These are phyloP conservation scores for Saccharomycopsis sp. DNA, from an alignment of 805 yeast species.

Conservation along the genomic window DNA sequence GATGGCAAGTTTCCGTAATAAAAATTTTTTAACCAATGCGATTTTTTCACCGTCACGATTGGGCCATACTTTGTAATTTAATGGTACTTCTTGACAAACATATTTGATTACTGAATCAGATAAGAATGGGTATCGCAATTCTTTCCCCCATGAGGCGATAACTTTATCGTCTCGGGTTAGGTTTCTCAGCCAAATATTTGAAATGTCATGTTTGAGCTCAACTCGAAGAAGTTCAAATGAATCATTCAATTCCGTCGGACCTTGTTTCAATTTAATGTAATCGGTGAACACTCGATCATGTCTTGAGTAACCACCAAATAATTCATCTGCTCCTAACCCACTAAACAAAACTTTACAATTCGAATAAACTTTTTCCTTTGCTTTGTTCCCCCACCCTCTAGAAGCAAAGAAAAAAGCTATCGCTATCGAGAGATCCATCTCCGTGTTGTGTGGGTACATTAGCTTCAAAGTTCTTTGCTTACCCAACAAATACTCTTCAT, in stretches of 20 bases:
- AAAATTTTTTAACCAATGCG: slow-evolving; percentile 36
- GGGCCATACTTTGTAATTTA: slow-evolving; percentile 34
- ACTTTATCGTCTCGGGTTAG: slow-evolving; percentile 91
- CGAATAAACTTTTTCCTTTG: slow-evolving; percentile 28
- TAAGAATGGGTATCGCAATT: slow-evolving; percentile 79
- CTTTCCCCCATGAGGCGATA: slow-evolving; percentile 80
- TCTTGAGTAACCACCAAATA: slow-evolving; percentile 92
- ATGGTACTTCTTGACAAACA: slow-evolving; percentile 42
- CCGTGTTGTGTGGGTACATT: slow-evolving; percentile 81
- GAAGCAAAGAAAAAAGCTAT: slow-evolving; percentile 93
- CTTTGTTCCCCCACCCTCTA: slow-evolving; percentile 39
- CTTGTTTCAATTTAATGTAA: neutral
- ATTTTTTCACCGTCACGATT: slow-evolving; percentile 20
- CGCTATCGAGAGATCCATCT: slow-evolving; percentile 94
- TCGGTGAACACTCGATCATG: slow-evolving; percentile 50
- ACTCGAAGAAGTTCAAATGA: slow-evolving; percentile 39
- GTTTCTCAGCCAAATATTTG: slow-evolving; percentile 69
- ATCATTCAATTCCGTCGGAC: slow-evolving; percentile 24
- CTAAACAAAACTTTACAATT: slow-evolving; percentile 68
- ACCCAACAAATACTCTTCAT: slow-evolving; percentile 50
- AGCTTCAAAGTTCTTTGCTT: slow-evolving; percentile 49
- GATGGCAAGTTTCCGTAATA: slow-evolving; percentile 58
- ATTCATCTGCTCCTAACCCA: slow-evolving; percentile 96
- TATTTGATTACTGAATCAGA: slow-evolving; percentile 52
- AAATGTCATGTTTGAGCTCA: slow-evolving; percentile 66